Conservation (phyloP, 345 rosid genomes). For the Physaria fendleri region DNA sequence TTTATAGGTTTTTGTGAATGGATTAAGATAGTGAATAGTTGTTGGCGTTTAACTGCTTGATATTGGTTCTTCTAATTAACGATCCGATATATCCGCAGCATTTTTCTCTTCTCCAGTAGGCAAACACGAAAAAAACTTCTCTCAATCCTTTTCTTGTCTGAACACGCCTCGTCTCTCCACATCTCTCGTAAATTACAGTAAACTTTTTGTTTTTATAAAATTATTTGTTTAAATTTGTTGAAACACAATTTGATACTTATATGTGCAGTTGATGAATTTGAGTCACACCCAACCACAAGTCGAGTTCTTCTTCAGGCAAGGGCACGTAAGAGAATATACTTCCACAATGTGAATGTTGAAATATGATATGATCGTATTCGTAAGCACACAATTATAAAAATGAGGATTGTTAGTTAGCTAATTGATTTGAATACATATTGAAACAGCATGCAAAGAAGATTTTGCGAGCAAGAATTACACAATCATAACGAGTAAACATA, state of each 20-base stretch:
- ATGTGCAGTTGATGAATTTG: slow-evolving; percentile 45
- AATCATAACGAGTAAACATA: too few species aligned
- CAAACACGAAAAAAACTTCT: slow-evolving; percentile 2
- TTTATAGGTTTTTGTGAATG: not conserved
- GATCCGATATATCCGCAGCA: slow-evolving; percentile 20
- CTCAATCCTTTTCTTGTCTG: slow-evolving; percentile 28
- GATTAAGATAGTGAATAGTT: slow-evolving; percentile 9
- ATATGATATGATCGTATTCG: not conserved
- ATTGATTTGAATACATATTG: too few species aligned
- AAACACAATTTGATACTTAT: not conserved
- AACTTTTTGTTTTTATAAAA: not conserved
- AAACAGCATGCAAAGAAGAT: too few species aligned
- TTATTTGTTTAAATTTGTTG: not conserved
- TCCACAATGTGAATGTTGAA: not conserved
- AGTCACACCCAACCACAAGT: slow-evolving; percentile 31
- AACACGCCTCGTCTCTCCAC: slow-evolving; percentile 39
- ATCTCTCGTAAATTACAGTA: slow-evolving; percentile 10
- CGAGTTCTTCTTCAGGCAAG: slow-evolving; percentile 71
- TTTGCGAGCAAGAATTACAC: too few species aligned
- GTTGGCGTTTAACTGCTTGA: not conserved
- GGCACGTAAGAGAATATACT: slow-evolving; percentile 29
- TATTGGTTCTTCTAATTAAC: not conserved
- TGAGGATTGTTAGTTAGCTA: too few species aligned
- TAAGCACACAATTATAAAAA: not conserved
- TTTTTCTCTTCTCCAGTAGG: slow-evolving; percentile 30